Base-by-base conservation (phyloP, 2,329 filamentous ascomycete species). In the Xylariales sp. region DNA sequence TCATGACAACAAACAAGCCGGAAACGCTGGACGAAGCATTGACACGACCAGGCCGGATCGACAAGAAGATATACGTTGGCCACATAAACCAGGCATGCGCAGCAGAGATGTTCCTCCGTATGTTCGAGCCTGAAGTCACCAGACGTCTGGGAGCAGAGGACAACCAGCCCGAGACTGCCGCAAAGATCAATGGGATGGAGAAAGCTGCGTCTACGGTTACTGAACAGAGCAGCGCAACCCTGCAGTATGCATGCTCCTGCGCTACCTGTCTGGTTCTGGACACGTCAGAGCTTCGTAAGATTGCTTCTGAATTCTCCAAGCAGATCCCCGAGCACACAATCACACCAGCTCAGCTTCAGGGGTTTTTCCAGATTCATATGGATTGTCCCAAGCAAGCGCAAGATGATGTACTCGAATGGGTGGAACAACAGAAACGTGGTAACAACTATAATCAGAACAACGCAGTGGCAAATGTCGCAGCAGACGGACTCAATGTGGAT, bases 1-100 rank as follows among this genome's bases (percentile, higher is more conserved):
- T 86, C 60, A 69, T 86, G 50, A 86, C 82, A 1, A 85, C 82
- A 2, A 86, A 86, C 52, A 76, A 84, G 50, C 72, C 83, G 10
- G 80, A 84, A 42, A 69, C 77, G 35, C 70, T 84, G 5, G 82
- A 86, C 48, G 75, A 79, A 53, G 82, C 82, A 15, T 61, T 86
- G 15, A 73, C 86, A 25, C 69, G 82, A 38, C 82, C 82, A 2
- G 82, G 82, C 9, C 70, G 82, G 28, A 78, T 86, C 1, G 82
- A 86, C 57, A 81, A 85, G 76, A 82, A 78, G 4, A 72, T 84
- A 1, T 71, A 78, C 24, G 69, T 86, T 19, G 81, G 80, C 20
- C 47, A 50, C 15, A 57, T 58, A 7, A 51, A 51, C 14, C 46
- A 45, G 5, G 35, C 46, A 11, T 51, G 57, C 19, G 56, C 57